Percentiles rank a stretch among this genome's conserved stretches.
These are phyloP conservation scores for Diaporthe aspalathi DNA, from an alignment of 2,329 filamentous ascomycete genomes.

Conservation along the genomic window DNA sequence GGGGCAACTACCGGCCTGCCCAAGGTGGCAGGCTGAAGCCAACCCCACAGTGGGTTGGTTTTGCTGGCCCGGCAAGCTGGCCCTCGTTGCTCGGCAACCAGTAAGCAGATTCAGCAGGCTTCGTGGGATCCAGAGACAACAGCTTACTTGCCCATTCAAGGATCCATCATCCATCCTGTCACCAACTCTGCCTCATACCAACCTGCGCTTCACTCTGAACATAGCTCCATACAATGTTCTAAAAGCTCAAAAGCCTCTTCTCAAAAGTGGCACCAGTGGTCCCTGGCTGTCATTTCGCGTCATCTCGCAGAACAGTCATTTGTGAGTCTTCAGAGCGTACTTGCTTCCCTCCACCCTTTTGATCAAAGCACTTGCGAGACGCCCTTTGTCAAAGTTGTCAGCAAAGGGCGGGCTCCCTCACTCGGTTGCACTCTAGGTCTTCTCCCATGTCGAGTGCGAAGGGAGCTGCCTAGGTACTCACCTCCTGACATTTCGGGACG, in stretches of 20 bases:
- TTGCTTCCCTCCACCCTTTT: background rate
- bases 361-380: background rate
- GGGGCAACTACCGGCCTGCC: background rate
- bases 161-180: conserved; percentile 22
- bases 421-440: background rate
- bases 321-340: conserved; percentile 26
- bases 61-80: background rate
- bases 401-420: background rate
- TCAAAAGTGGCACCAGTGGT: background rate
- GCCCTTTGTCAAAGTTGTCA: background rate
- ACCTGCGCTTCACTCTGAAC: conserved; percentile 21
- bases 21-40: too few species aligned
- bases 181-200: conserved; percentile 29
- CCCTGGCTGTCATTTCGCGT: conserved; percentile 31
- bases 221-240: conserved; percentile 9
- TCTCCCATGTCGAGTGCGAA: background rate
- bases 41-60: conserved; percentile 14
- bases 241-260: background rate
- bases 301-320: conserved; percentile 8
- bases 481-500: too few species aligned
- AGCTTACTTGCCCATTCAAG: conserved; percentile 23
- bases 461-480: too few species aligned
- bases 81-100: conserved; percentile 36
- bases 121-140: conserved; percentile 29
- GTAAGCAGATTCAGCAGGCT: conserved; percentile 26